phyloP scores from a whole-genome alignment of 768 basidiomycete genomes.

The Strobilomyces confusus region DNA sequence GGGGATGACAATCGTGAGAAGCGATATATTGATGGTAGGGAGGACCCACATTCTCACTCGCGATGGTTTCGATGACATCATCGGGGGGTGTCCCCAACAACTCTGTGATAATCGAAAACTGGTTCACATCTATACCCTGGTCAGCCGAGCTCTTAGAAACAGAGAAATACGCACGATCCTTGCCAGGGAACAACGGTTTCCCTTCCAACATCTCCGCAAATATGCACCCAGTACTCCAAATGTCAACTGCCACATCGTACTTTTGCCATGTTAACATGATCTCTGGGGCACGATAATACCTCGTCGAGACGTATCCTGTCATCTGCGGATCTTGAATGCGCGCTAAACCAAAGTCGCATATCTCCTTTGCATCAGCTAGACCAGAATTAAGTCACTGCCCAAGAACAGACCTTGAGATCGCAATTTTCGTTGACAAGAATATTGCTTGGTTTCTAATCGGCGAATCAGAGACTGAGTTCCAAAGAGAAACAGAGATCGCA shows the following conservation, averaged over 20 bases:
- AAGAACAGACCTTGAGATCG: conserved; percentile 77
- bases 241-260: conserved; percentile 99
- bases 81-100: conserved; percentile 97
- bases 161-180: conserved; percentile 78
- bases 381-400: not conserved
- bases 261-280: conserved; percentile 99
- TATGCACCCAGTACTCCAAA: conserved; percentile 99
- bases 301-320: conserved; percentile 99
- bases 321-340: conserved; percentile 99
- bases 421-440: conserved; percentile 99
- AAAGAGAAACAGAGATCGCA: not conserved
- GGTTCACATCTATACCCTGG: conserved; percentile 84
- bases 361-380: conserved; percentile 43
- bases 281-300: conserved; percentile 98
- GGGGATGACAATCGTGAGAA: conserved; percentile 12
- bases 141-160: not conserved
- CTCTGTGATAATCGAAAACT: conserved; percentile 99
- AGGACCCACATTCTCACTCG: conserved; percentile 85
- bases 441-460: conserved; percentile 88
- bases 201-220: conserved; percentile 99
- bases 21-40: not conserved
- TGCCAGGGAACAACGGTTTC: conserved; percentile 97
- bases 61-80: conserved; percentile 99
- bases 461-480: not conserved
- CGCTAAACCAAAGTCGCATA: conserved; percentile 98